Percentiles rank a stretch among this genome's conserved stretches.
Conservation (phyloP, 805 yeast species). For the Alloascoidea hylecoeti region DNA sequence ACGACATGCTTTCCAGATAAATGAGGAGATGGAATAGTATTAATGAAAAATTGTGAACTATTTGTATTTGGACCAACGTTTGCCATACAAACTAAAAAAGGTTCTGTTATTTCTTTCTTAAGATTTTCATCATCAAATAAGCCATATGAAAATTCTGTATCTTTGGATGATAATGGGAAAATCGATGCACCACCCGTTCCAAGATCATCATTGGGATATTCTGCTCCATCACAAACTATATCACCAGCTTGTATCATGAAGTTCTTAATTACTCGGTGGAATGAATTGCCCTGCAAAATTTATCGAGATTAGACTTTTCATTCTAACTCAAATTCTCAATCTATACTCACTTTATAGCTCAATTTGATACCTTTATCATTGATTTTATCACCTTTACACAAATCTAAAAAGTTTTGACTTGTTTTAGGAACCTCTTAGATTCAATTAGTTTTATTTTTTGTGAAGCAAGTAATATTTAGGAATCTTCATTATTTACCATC, state of each 20-base stretch:
- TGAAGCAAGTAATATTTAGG: not conserved
- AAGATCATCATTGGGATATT: constrained; percentile 32
- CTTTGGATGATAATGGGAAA: constrained; percentile 71
- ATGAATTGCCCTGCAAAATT: constrained; percentile 25
- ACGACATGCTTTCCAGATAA: constrained; percentile 71
- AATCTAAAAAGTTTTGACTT: constrained; percentile 68
- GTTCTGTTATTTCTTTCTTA: constrained; percentile 35
- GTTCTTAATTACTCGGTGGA: constrained; percentile 43
- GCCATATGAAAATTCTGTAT: constrained; percentile 24
- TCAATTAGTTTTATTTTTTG: not conserved
- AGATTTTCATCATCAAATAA: constrained; percentile 35
- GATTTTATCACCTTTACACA: constrained; percentile 59
- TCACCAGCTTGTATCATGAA: constrained; percentile 64
- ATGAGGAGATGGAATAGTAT: constrained; percentile 62
- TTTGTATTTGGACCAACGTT: constrained; percentile 44
- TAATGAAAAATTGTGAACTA: constrained; percentile 47
- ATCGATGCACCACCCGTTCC: constrained; percentile 57
- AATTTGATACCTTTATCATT: constrained; percentile 20
- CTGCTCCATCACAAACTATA: constrained; percentile 28
- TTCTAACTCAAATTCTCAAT: constrained; percentile 22
- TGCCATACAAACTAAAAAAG: constrained; percentile 46
- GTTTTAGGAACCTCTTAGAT: constrained; percentile 51
- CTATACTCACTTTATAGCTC: not conserved
- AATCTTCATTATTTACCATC: not conserved
- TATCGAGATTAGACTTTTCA: constrained; percentile 58